phyloP scores from a whole-genome alignment of 192 early-diverging fungal species.

The Phycomyces blakesleeanus region DNA sequence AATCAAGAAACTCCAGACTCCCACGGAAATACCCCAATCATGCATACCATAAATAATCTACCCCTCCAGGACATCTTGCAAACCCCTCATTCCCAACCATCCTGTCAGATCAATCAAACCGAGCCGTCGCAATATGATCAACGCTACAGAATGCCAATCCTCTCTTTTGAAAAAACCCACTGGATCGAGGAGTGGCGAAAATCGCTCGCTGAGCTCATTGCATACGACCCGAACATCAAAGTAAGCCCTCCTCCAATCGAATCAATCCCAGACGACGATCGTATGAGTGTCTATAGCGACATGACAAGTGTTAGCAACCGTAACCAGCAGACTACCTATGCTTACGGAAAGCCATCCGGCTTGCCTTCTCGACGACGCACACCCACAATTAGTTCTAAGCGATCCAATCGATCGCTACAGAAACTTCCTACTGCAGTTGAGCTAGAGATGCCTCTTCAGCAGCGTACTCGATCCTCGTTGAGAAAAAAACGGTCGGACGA shows the following conservation, averaged over 20 bases:
- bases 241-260: conserved; percentile 32
- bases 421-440: conserved; percentile 1
- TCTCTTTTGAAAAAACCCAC: conserved; percentile 20
- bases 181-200: conserved; percentile 37
- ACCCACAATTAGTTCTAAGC: conserved; percentile 4
- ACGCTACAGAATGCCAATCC: background rate
- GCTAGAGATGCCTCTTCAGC: conserved; percentile 1
- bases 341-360: background rate
- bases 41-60: background rate
- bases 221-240: conserved; percentile 25
- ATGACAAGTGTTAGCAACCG: conserved; percentile 33
- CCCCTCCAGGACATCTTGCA: background rate
- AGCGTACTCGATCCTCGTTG: background rate
- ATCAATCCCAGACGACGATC: conserved; percentile 28
- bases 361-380: background rate
- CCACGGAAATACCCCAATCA: conserved; percentile 6
- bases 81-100: no score
- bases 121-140: no score
- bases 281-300: conserved; percentile 18
- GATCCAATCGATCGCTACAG: background rate
- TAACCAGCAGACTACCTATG: background rate
- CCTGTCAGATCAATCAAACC: no score
- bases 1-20: background rate
- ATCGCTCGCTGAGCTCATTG: conserved; percentile 31
- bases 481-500: conserved; percentile 22